Percentiles rank a stretch among this genome's conserved stretches.
Evolutionary conservation across 306 rosid species (phyloP).

Genomic region (Rubus parviflorus): DNA sequence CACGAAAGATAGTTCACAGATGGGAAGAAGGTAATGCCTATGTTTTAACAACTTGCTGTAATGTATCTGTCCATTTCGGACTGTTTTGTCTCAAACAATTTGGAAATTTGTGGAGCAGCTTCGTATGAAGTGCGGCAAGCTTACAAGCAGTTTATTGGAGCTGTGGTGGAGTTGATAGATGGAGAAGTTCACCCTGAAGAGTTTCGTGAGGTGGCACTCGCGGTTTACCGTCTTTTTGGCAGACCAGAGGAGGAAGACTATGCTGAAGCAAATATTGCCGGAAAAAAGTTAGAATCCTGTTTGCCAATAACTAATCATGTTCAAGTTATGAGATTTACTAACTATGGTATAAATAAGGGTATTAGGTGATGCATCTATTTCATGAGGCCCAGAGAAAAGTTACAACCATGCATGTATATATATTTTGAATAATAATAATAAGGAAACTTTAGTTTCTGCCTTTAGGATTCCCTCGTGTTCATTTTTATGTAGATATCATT

Average conservation of each 20-base stretch:
- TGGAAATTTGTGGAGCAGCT: slow-evolving; percentile 38
- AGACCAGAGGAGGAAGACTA: slow-evolving; percentile 29
- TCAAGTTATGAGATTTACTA: neutral
- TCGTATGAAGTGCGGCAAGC: slow-evolving; percentile 45
- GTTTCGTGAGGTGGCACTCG: slow-evolving; percentile 67
- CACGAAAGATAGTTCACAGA: slow-evolving; percentile 41
- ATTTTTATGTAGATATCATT: too few relatives aligned
- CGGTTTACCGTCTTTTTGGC: slow-evolving; percentile 40
- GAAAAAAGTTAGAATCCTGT: slow-evolving; percentile 45
- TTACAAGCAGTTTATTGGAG: slow-evolving; percentile 72
- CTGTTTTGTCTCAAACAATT: neutral
- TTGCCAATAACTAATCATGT: neutral
- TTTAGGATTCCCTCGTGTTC: too few relatives aligned
- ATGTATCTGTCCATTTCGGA: neutral
- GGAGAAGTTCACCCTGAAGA: slow-evolving; percentile 86
- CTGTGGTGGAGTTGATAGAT: slow-evolving; percentile 74
- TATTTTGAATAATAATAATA: too few relatives aligned
- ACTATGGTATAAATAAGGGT: too few relatives aligned
- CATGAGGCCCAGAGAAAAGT: too few relatives aligned
- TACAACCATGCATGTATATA: too few relatives aligned
- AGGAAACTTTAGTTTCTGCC: too few relatives aligned
- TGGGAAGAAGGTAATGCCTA: slow-evolving; percentile 53
- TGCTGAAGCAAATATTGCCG: slow-evolving; percentile 28
- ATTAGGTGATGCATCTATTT: too few relatives aligned
- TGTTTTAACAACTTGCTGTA: neutral